Evolutionary conservation across 768 basidiomycete species (phyloP), one percentile per base, ranked within the genome.

Genomic region (Phlebiopsis gigantea): DNA sequence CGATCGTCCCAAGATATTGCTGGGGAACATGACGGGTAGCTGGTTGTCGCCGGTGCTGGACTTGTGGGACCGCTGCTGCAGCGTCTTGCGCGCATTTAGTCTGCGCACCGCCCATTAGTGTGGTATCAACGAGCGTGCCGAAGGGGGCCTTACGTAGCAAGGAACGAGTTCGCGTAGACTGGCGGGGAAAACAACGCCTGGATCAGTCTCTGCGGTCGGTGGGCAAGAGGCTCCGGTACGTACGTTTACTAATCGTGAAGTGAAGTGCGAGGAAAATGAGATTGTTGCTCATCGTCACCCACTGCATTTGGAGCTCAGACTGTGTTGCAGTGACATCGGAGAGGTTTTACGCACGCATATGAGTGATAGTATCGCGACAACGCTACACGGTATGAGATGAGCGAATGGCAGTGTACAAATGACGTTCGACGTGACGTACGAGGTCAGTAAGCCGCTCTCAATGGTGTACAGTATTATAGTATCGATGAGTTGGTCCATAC

Each of bases 151-250:
- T 52, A 62, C 61, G 61, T 59, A 21, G 61, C 59, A 2, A 62
- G 31, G 43, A 60, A 53, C 4, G 61, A 59, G 30, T 59, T 62
- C 14, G 58, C 58, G 46, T 62, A 62, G 19, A 60, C 61, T 62
- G 55, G 15, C 8, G 4, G 17, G 29, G 15, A 10, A n/a, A 8
- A 55, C 9, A 14, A 17, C 22, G 45, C 42, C 7, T 15, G 42
- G 42, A 5, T 6, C 19, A 22, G 25, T 46, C 7, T 14, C 19
- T 26, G 31, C 29, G 28, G 7, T 28, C 46, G 7, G 46, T 6
- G 26, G 10, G 22, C n/a, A 22, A 28, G 30, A 21, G 17, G 43
- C 12, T 21, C 12, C 28, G 28, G 17, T 9, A 57, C 57, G 48
- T 54, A 57, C 59, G 54, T 42, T 60, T 60, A 34, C 56, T 45